Conservation (phyloP, 768 basidiomycete species). For the Hypholoma sublateritium region DNA sequence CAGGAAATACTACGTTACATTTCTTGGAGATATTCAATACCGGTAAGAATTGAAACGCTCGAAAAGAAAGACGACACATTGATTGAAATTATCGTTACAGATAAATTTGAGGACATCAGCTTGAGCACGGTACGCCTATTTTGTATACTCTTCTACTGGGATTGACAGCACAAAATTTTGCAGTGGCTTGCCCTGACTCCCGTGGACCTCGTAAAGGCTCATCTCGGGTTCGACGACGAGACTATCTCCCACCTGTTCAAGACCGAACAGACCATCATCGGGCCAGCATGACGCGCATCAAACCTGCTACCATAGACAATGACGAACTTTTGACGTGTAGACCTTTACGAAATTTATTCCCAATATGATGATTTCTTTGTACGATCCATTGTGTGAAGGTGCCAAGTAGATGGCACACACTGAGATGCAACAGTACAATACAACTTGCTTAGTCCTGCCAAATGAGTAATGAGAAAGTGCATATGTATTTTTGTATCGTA, state of each 20-base stretch:
- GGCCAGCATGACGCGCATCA: constrained; percentile 17
- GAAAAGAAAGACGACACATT: no score
- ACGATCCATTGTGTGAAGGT: no score
- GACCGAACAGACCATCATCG: constrained; percentile 38
- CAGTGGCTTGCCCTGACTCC: constrained; percentile 63
- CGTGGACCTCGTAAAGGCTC: constrained; percentile 56
- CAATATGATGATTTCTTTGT: no score
- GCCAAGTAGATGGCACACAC: no score
- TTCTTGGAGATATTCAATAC: constrained; percentile 65
- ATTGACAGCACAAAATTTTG: neutral
- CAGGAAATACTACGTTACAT: constrained; percentile 54
- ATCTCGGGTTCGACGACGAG: constrained; percentile 51
- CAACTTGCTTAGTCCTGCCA: no score
- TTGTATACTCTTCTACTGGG: neutral
- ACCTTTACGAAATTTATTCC: no score
- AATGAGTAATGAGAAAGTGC: no score
- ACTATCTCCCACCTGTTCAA: constrained; percentile 48
- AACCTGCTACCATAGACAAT: neutral
- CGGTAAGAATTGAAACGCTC: constrained; percentile 26
- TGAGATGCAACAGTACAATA: no score
- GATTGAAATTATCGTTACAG: constrained; percentile 20
- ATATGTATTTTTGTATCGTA: no score
- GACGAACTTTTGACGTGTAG: no score
- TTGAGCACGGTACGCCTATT: constrained; percentile 30
- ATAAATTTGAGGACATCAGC: constrained; percentile 52